phyloP scores from a whole-genome alignment of 345 rosid species.

The Eucalyptus regnans region DNA sequence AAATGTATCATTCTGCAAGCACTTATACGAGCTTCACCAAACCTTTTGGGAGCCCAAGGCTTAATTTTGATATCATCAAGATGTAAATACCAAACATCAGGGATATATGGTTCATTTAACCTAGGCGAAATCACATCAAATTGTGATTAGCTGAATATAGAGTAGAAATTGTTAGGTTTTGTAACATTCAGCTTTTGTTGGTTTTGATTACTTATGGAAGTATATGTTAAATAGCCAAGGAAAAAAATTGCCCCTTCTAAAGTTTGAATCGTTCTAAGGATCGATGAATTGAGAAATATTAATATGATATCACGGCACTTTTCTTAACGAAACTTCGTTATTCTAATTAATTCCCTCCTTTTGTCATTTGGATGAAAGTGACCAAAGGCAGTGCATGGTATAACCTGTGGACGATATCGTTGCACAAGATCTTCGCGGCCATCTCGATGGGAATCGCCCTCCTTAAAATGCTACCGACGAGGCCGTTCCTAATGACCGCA shows the following conservation, averaged over 20 bases:
- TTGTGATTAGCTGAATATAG: background rate
- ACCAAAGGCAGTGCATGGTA: conserved; percentile 62
- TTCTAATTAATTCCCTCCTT: background rate
- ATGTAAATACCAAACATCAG: background rate
- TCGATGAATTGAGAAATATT: background rate
- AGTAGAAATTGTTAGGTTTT: background rate
- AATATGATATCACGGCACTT: background rate
- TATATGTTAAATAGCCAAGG: background rate
- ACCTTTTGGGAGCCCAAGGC: background rate
- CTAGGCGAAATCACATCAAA: background rate
- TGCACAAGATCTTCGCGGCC: conserved; percentile 86
- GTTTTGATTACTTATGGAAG: background rate
- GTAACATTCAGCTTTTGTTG: background rate
- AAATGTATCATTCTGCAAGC: background rate
- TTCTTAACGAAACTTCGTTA: background rate
- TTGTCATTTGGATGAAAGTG: conserved; percentile 1
- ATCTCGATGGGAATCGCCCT: conserved; percentile 85
- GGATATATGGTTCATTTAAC: background rate
- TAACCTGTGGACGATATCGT: conserved; percentile 76
- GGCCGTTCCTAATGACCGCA: conserved; percentile 54
- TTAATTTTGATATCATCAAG: background rate
- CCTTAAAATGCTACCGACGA: conserved; percentile 61
- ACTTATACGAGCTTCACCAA: background rate
- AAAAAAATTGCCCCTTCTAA: background rate
- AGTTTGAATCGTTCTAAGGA: background rate